Base-by-base conservation (phyloP, 2,329 filamentous ascomycete genomes). In the Allantophomopsis cytisporea region DNA sequence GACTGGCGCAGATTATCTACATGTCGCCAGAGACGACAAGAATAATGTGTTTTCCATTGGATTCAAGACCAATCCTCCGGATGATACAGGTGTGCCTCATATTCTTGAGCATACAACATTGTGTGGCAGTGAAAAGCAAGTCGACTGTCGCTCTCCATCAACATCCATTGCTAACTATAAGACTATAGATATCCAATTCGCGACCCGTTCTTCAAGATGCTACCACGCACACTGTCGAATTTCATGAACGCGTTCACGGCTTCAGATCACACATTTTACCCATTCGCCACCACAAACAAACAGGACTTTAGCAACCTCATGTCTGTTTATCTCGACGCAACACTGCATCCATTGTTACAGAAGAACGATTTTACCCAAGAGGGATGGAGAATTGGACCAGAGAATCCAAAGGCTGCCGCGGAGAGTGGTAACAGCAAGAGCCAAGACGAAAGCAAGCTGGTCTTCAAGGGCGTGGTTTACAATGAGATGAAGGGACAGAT, bases 401-500 rank as follows among this genome's bases (percentile, higher is more conserved):
- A 94, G 61, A 91, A 96, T 56, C 85, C 80, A 1, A 66, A 49
- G 36, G 52, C 71, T 39, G 64, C 66, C 21, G 60, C 56, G 17
- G 53, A 58, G 47, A 47, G 64, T 41, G 47, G 63, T 46, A 50
- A 63, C 42, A 44, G 61, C 50, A 51, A 63, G 46, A 59, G 45
- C 57, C 52, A 58, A 47, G 69, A 77, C 41, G 73, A 77, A 54
- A 75, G 77, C 57, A 76, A 76, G 46, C 63, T 94, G 32, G 84
- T 94, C 1, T 96, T 96, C 69, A 96, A 96, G 64, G 89, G 89
- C 18, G 91, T 96, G 1, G 89, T 96, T 1, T 96, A 96, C 64
- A 98, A 98, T 54, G 91, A 98, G 64, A 98, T 98, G 91, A 98
- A 98, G 63, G 91, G 91, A 0, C 88, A 95, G 56, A 94, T 96